phyloP scores from a whole-genome alignment of 352 stramenopile species.

The Phytophthora pseudosyringae region DNA sequence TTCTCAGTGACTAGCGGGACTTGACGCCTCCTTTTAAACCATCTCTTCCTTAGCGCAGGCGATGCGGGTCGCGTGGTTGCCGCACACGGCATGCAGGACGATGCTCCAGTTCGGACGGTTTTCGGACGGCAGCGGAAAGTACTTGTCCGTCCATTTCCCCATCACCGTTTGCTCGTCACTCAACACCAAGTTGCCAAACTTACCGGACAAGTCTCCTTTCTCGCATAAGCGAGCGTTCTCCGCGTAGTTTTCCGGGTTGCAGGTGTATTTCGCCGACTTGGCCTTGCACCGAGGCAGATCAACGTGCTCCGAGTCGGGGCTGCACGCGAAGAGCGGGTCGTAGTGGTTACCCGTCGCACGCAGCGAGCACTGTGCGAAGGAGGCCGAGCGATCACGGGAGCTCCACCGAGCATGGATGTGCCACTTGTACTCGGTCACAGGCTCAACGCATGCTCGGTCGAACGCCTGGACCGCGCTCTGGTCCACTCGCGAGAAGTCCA shows the following conservation, averaged over 20 bases:
- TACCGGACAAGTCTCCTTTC: slow-evolving; percentile 60
- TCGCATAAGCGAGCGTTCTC: slow-evolving; percentile 45
- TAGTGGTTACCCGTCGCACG: slow-evolving; percentile 57
- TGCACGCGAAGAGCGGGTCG: slow-evolving; percentile 56
- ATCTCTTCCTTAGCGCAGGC: slow-evolving; percentile 43
- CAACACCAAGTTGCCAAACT: slow-evolving; percentile 45
- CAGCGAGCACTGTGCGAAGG: slow-evolving; percentile 43
- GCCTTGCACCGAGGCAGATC: slow-evolving; percentile 33
- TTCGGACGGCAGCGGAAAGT: slow-evolving; percentile 39
- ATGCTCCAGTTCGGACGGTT: slow-evolving; percentile 49
- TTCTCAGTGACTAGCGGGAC: no score
- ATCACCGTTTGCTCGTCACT: slow-evolving; percentile 26
- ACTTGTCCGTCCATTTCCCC: slow-evolving; percentile 36
- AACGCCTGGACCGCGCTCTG: slow-evolving; percentile 20
- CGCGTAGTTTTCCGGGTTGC: slow-evolving; percentile 43
- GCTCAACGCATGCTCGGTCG: slow-evolving; percentile 33
- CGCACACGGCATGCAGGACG: slow-evolving; percentile 47
- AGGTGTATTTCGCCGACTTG: slow-evolving; percentile 43
- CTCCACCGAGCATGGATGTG: slow-evolving; percentile 56
- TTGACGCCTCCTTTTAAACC: background rate
- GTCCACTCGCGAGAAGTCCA: slow-evolving; percentile 49
- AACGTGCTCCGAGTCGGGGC: slow-evolving; percentile 49
- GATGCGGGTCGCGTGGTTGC: slow-evolving; percentile 34
- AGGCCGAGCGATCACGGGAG: slow-evolving; percentile 21
- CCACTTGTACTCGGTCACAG: slow-evolving; percentile 47